Evolutionary conservation across 1,284 basidiomycete genomes (phyloP), one percentile per base, ranked within the genome.

Genomic region (Irpex sp.): DNA sequence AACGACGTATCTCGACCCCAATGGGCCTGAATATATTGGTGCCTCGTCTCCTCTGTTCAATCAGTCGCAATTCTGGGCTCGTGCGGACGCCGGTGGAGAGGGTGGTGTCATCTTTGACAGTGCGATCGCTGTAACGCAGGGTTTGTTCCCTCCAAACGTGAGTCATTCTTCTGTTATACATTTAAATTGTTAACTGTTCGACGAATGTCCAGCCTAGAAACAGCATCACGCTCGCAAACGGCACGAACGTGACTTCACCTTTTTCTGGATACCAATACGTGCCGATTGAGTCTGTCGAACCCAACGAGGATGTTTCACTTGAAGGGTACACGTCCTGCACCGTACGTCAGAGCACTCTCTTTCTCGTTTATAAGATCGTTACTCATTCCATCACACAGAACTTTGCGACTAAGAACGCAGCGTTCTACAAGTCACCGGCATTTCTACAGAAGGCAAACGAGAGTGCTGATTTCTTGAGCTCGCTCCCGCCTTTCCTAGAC

Each of bases 181-280:
- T 28, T 33, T 47, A 19, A 5, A 2, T 18, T 16, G 2, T 42
- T 16, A 39, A 39, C 19, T 48, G 4, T 56, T 36, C 1, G 18
- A 2, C 33, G 28, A 51, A 36, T 45, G 9, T 18, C 9, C 48
- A 61, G 67, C 12, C 54, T 65, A 3, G 69, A 70, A 59, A 57
- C 35, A 75, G 67, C 33, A 75, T 71, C 36, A 74, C 69, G 2
- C 74, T 84, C 12, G 83, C 81, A 1, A 78, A 84, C 62, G 82
- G 83, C 8, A 70, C 78, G 19, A 73, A 49, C 10, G 73, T 85
- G n/a, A 67, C 75, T 0, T 77, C 78, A 16, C 81, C 81, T 0
- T 69, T 83, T 6, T 73, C 74, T 14, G 84, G 84, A 0, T 86
- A 85, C 63, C 81, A 82, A 76, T 87, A 86, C 65, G 70, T 90